Conservation (phyloP, 2,329 filamentous ascomycete genomes). For the Pseudogymnoascus sp. region DNA sequence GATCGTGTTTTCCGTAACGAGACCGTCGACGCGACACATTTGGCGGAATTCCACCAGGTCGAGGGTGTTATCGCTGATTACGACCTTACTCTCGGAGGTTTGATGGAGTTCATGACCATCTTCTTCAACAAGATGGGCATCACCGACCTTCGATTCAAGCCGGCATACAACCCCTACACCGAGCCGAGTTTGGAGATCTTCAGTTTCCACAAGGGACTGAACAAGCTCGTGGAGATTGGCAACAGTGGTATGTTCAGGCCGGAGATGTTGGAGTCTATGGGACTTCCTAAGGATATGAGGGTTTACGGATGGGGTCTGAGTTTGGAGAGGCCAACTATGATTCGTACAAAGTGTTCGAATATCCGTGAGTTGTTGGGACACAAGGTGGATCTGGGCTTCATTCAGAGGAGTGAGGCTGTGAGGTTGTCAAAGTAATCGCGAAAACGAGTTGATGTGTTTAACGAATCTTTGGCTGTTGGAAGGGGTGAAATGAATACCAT, state of each 20-base stretch:
- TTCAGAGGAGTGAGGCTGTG: constrained; percentile 85
- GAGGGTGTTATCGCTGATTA: constrained; percentile 99
- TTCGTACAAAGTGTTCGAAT: constrained; percentile 63
- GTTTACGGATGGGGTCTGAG: constrained; percentile 92
- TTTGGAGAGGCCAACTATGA: constrained; percentile 94
- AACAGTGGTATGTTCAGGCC: constrained; percentile 99
- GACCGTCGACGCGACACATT: constrained; percentile 90
- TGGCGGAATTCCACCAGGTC: constrained; percentile 97
- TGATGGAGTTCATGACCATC: constrained; percentile 90
- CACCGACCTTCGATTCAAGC: constrained; percentile 82
- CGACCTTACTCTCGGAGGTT: constrained; percentile 78
- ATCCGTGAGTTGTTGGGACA: constrained; percentile 89
- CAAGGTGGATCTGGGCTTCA: constrained; percentile 90
- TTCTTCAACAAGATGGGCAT: constrained; percentile 98
- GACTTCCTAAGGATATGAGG: constrained; percentile 79
- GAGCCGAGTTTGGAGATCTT: constrained; percentile 99
- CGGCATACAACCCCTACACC: constrained; percentile 91
- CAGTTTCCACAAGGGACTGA: constrained; percentile 80
- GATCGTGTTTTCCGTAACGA: constrained; percentile 98
- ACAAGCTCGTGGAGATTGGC: constrained; percentile 92
- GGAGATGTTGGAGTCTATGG: constrained; percentile 95
- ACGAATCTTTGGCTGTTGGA: constrained; percentile 7
- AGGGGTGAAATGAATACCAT: constrained; percentile 4
- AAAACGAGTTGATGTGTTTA: constrained; percentile 47
- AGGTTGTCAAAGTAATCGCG: constrained; percentile 43